A percentile compares a stretch with the other conserved stretches of the same genome.
These are phyloP conservation scores for Pilasporangium apinafurcum DNA, from an alignment of 352 stramenopile species.

Conservation along the genomic window DNA sequence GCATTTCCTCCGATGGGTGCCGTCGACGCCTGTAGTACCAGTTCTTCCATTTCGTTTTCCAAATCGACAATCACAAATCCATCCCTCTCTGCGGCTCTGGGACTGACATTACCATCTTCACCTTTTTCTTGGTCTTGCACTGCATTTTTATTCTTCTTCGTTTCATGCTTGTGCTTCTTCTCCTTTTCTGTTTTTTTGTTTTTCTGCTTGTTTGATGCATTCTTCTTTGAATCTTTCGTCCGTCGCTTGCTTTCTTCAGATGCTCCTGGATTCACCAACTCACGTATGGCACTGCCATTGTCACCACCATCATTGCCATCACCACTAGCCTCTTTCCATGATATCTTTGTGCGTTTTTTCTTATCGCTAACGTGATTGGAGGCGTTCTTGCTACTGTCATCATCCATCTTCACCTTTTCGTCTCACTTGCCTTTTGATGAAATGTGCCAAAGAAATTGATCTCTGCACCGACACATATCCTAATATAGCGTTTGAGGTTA, in stretches of 20 bases:
- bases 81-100: neutral
- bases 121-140: slow-evolving; percentile 9
- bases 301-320: slow-evolving; percentile 1
- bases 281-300: neutral
- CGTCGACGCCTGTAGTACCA: slow-evolving; percentile 20
- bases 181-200: neutral
- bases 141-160: slow-evolving; percentile 5
- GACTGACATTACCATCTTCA: slow-evolving; percentile 5
- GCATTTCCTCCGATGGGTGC: slow-evolving; percentile 7
- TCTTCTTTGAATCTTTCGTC: neutral
- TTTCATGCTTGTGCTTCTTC: slow-evolving; percentile 2
- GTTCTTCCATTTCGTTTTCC: slow-evolving; percentile 31
- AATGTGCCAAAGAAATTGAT: no score
- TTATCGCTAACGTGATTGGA: no score
- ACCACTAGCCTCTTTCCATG: slow-evolving; percentile 23
- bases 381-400: no score
- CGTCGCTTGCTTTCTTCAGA: neutral
- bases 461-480: no score
- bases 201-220: neutral
- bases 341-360: slow-evolving; percentile 21
- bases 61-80: slow-evolving; percentile 37
- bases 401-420: no score
- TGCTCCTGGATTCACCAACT: neutral
- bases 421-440: no score
- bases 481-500: no score